A percentile compares a stretch with the other conserved stretches of the same genome.
Conservation (phyloP, 768 basidiomycete genomes). For the Agaricus sinodeliciosus region DNA sequence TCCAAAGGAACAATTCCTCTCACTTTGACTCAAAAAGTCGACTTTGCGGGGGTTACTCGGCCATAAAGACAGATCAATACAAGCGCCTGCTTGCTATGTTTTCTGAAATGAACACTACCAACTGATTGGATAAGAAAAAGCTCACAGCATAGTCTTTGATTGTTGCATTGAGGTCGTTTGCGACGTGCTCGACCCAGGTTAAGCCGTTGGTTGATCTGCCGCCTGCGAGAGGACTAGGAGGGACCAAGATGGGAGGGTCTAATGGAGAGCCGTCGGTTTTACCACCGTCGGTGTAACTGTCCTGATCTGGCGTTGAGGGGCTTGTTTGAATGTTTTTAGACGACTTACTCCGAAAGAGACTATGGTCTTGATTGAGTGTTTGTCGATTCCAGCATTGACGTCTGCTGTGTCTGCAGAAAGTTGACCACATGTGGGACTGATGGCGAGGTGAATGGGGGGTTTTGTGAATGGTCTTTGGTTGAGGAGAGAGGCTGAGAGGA, state of each 20-base stretch:
- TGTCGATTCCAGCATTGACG: slow-evolving; percentile 40
- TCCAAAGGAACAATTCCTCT: slow-evolving; percentile 4
- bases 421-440: slow-evolving; percentile 37
- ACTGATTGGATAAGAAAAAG: neutral
- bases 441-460: slow-evolving; percentile 34
- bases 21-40: slow-evolving; percentile 45
- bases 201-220: slow-evolving; percentile 46
- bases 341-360: slow-evolving; percentile 8
- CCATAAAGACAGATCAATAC: slow-evolving; percentile 42
- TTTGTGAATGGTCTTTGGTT: neutral
- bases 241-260: slow-evolving; percentile 35
- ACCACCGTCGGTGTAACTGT: slow-evolving; percentile 48
- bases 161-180: slow-evolving; percentile 31
- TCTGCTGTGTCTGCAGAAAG: slow-evolving; percentile 34
- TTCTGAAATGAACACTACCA: neutral
- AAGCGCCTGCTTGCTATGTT: slow-evolving; percentile 34
- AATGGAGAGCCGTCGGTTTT: slow-evolving; percentile 40
- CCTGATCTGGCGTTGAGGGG: slow-evolving; percentile 20
- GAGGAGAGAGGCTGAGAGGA: neutral
- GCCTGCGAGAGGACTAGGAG: slow-evolving; percentile 38
- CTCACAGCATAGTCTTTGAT: slow-evolving; percentile 49
- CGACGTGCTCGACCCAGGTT: slow-evolving; percentile 44
- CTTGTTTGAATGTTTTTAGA: neutral
- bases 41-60: slow-evolving; percentile 40
- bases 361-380: slow-evolving; percentile 22